phyloP scores from a whole-genome alignment of 83 land plant species.

The Picea engelmannii region DNA sequence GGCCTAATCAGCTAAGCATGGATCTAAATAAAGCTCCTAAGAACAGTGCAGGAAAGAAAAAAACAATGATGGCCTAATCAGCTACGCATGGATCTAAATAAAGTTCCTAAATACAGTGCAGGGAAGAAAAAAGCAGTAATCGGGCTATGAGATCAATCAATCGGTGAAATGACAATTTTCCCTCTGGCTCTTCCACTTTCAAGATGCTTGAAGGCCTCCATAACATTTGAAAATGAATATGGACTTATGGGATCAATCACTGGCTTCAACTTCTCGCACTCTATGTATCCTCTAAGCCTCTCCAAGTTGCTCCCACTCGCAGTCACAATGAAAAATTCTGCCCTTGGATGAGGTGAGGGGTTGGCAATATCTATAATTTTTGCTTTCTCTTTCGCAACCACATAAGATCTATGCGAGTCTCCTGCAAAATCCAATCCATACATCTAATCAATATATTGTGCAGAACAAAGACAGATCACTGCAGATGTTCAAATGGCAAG shows the following conservation, averaged over 20 bases:
- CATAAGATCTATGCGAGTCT: constrained; percentile 25
- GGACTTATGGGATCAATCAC: constrained; percentile 48
- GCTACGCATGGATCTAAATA: too few species aligned
- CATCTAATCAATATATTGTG: neutral
- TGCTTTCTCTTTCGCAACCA: constrained; percentile 38
- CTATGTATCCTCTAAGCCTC: constrained; percentile 42
- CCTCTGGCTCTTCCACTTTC: constrained; percentile 57
- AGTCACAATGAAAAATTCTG: constrained; percentile 16
- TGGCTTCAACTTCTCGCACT: constrained; percentile 38
- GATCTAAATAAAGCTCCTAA: too few species aligned
- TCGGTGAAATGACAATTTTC: constrained; percentile 39
- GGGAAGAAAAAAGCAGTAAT: too few species aligned
- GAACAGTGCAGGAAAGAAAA: too few species aligned
- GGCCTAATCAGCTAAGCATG: too few species aligned
- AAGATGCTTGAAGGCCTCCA: constrained; percentile 45
- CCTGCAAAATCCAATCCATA: constrained; percentile 25
- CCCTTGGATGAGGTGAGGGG: constrained; percentile 22
- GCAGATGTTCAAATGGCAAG: too few species aligned
- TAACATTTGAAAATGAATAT: constrained; percentile 26
- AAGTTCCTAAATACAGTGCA: too few species aligned
- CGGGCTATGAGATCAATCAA: too few species aligned
- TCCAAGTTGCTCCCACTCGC: constrained; percentile 30
- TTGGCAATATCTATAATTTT: constrained; percentile 29
- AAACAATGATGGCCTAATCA: too few species aligned
- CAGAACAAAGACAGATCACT: too few species aligned